phyloP scores from a whole-genome alignment of 2,329 filamentous ascomycete species.

The Piedraia hortae region DNA sequence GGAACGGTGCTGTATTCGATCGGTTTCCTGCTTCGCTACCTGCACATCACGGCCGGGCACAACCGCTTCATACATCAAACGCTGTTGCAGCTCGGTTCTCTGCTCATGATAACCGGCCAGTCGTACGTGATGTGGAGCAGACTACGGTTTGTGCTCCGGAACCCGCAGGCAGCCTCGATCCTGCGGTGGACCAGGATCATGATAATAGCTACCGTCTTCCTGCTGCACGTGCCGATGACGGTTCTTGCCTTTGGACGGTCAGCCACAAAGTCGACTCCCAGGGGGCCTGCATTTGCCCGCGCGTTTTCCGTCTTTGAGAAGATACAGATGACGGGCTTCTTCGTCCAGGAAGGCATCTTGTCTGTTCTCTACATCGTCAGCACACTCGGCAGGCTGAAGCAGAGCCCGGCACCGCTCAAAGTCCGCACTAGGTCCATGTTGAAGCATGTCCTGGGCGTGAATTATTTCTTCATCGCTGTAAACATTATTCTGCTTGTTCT shows the following conservation, averaged over 20 bases:
- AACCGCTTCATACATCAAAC: too few species aligned
- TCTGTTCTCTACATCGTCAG: not conserved
- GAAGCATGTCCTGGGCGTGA: conserved; percentile 14
- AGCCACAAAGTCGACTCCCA: too few species aligned
- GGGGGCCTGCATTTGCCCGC: conserved; percentile 1
- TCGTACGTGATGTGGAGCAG: not conserved
- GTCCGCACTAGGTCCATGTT: conserved; percentile 7
- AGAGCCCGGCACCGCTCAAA: too few species aligned
- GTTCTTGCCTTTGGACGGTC: conserved; percentile 29
- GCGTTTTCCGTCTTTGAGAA: not conserved
- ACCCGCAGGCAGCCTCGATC: conserved; percentile 17
- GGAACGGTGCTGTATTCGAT: not conserved
- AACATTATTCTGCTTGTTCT: conserved; percentile 13
- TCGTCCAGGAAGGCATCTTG: not conserved
- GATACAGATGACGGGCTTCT: conserved; percentile 1
- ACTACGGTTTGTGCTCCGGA: conserved; percentile 1
- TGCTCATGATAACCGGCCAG: conserved; percentile 1
- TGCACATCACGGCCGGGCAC: too few species aligned
- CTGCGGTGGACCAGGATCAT: conserved; percentile 26
- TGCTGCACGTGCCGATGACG: conserved; percentile 26
- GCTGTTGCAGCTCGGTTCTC: too few species aligned
- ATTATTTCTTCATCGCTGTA: conserved; percentile 14
- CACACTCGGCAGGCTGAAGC: not conserved
- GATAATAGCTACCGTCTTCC: conserved; percentile 27
- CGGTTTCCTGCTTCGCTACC: not conserved